Conservation (phyloP, 106 monocot genomes). For the Xerophyta viscosa region DNA sequence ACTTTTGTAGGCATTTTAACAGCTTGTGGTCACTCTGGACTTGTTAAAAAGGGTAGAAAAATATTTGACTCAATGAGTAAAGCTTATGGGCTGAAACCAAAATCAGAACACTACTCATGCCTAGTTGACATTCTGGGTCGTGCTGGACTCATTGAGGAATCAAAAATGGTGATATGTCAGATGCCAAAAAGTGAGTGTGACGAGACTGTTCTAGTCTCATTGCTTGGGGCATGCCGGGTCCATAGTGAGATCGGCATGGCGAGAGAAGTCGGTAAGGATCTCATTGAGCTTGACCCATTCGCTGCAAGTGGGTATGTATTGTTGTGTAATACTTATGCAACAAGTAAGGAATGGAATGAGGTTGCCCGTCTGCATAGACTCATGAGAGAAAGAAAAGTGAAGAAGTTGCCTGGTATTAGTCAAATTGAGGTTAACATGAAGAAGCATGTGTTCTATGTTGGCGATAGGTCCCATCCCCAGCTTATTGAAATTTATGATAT, state of each 20-base stretch:
- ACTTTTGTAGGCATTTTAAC: conserved; percentile 27
- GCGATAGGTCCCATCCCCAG: conserved; percentile 20
- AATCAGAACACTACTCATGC: conserved; percentile 28
- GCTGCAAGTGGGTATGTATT: conserved; percentile 15
- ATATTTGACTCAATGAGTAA: conserved; percentile 27
- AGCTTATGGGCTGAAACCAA: conserved; percentile 14
- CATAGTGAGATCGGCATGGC: conserved; percentile 14
- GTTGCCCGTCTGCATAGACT: conserved; percentile 26
- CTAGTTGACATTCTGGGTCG: conserved; percentile 27
- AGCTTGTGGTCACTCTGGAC: conserved; percentile 33
- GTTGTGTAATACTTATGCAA: conserved; percentile 28
- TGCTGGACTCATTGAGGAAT: conserved; percentile 23
- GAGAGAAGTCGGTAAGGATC: conserved; percentile 20
- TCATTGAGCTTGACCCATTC: conserved; percentile 16
- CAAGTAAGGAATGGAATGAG: conserved; percentile 20
- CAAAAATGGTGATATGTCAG: conserved; percentile 6
- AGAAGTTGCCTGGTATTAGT: conserved; percentile 34
- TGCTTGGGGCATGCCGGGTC: conserved; percentile 29
- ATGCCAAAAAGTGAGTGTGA: conserved; percentile 13
- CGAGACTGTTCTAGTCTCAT: conserved; percentile 19
- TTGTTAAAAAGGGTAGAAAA: conserved; percentile 25
- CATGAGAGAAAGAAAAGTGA: conserved; percentile 36
- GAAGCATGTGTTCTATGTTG: conserved; percentile 31
- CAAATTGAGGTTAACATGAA: conserved; percentile 23
- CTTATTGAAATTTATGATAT: conserved; percentile 25